phyloP scores from a whole-genome alignment of 2,329 filamentous ascomycete genomes.

The Aspergillus thermomutatus region DNA sequence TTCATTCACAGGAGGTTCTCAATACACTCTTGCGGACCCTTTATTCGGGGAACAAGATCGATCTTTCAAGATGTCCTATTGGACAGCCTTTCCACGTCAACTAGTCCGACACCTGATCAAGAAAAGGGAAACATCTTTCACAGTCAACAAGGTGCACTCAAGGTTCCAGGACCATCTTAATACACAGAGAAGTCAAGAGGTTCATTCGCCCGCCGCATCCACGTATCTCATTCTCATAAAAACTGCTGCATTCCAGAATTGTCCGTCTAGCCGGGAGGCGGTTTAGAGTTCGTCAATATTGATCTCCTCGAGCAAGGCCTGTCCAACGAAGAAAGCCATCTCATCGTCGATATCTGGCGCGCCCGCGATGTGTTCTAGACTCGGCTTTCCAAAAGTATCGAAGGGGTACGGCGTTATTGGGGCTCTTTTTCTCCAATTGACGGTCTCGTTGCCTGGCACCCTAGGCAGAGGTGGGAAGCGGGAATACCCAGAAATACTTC shows the following conservation, averaged over 20 bases:
- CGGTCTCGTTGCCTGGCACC: constrained; percentile 28
- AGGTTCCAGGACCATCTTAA: background rate
- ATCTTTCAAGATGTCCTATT: background rate
- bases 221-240: background rate
- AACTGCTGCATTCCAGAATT: background rate
- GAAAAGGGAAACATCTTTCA: background rate
- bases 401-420: constrained; percentile 18
- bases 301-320: constrained; percentile 13
- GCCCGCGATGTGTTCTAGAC: constrained; percentile 1
- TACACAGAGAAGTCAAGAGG: background rate
- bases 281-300: constrained; percentile 1
- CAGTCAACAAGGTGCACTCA: background rate
- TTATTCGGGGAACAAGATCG: background rate
- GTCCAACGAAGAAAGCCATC: constrained; percentile 12
- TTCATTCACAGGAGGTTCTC: background rate
- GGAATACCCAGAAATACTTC: constrained; percentile 26
- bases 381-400: constrained; percentile 19
- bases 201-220: background rate
- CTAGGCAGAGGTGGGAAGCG: constrained; percentile 31
- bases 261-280: background rate
- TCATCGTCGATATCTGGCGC: constrained; percentile 7
- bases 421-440: constrained; percentile 29
- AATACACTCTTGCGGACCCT: background rate
- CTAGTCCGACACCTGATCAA: background rate
- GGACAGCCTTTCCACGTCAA: background rate